Base-by-base conservation (phyloP, 495 filamentous ascomycete genomes). In the Barbatosphaeria neglecta region DNA sequence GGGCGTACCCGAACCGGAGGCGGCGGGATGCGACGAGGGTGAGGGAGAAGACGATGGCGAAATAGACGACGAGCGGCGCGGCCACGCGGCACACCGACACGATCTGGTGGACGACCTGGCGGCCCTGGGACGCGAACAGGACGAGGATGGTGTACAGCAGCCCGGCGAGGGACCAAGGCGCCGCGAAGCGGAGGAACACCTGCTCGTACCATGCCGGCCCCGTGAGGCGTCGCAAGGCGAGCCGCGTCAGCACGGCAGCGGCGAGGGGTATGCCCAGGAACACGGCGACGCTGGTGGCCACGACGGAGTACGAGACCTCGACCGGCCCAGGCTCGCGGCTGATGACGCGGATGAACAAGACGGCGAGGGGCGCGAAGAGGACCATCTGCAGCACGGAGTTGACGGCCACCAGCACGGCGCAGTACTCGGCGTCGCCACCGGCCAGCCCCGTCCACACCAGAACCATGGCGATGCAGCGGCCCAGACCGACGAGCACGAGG, bases 341-440 rank as follows among this genome's bases (percentile, higher is more conserved):
- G 56, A 92, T 82, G 45, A 88, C 68, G 22, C 72, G 66, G 57
- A 94, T 80, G 66, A 87, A 95, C 50, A 93, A 75, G 42, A 94
- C 59, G 1, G 84, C 78, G 6, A 93, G 59, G 0, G 88, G 89
- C 0, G 88, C 89, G 53, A 83, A 95, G 5, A 95, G 68, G 3
- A 93, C 76, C 63, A 95, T 93, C 50, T 95, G 88, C 8, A 95
- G 69, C 20, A 93, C 57, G 0, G 87, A 90, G 62, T 95, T 95
- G 54, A 95, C 62, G 28, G 88, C 89, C 0, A 94, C 88, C 2
- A 95, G 79, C 49, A 95, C 86, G 25, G 89, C 88, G 61, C 89
- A 95, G 65, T 94, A 93, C 52, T 92, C 84, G 20, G 53, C 66
- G 52, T 94, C 82, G 11, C 88, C 88, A 4, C 81, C 82, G 7